Conservation (phyloP, 352 stramenopile genomes). For the Thraustochytrium sp. region DNA sequence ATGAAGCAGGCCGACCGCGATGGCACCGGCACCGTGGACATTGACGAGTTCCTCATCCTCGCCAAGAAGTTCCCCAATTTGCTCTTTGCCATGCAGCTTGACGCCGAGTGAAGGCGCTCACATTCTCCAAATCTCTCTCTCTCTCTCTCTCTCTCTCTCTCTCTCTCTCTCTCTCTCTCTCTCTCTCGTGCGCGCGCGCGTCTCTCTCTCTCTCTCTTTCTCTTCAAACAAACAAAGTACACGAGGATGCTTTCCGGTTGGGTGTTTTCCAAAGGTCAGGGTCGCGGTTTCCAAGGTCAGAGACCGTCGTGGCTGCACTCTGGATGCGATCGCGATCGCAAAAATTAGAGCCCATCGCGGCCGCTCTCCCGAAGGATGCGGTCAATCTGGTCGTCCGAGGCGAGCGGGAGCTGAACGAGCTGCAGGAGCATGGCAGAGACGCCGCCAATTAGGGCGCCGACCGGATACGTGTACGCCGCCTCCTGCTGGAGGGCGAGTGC, state of each 20-base stretch:
- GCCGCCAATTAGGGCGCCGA: constrained; percentile 9
- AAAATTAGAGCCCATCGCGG: constrained; percentile 21
- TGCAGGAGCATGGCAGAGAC: constrained; percentile 21
- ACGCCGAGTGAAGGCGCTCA: too few relatives aligned
- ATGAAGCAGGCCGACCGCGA: constrained; percentile 71
- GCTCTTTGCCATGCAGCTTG: constrained; percentile 49
- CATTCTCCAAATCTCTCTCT: too few relatives aligned
- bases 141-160: too few relatives aligned
- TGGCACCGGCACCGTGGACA: constrained; percentile 65
- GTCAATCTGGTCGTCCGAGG: constrained; percentile 27
- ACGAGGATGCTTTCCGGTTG: too few relatives aligned
- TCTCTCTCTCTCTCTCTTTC: too few relatives aligned
- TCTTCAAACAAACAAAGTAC: too few relatives aligned
- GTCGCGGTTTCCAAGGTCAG: too few relatives aligned
- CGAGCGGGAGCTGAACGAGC: constrained; percentile 17
- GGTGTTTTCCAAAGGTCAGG: too few relatives aligned
- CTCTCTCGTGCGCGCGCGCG: too few relatives aligned
- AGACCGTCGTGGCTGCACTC: too few relatives aligned
- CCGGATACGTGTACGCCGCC: constrained; percentile 24
- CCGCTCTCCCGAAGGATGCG: constrained; percentile 5
- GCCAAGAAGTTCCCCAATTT: constrained; percentile 80
- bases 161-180: too few relatives aligned
- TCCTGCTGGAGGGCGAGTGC: constrained; percentile 31
- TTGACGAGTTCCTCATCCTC: constrained; percentile 75
- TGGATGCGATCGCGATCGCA: too few relatives aligned